Evolutionary conservation across 805 yeast species (phyloP), one percentile per base, ranked within the genome.

Genomic region (Diddensiella transvaalensis): DNA sequence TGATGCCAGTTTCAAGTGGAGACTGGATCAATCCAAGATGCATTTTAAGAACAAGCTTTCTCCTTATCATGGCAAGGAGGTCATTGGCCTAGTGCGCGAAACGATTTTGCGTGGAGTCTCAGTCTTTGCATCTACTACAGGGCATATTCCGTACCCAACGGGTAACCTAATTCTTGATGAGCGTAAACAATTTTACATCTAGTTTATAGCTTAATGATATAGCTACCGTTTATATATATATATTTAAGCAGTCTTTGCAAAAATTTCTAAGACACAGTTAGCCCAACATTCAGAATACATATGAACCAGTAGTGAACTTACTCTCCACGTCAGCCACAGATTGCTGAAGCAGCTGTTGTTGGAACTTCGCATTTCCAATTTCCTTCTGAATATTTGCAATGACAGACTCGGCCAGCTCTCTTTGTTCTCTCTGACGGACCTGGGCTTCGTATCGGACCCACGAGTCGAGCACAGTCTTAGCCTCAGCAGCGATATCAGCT

Each of bases 401-500:
- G 57, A 93, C 96, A 50, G 89, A 65, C 66, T 85, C 74, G 60
- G 95, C 82, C 64, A 93, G 82, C 72, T 87, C 96, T 72, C 83
- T 79, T 79, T 93, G 99, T 79, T 93, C 96, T 67, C 82, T 74
- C 77, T 88, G 96, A 77, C 97, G 91, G 60, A 90, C 93, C 69
- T 88, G 89, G 60, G 87, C 85, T 78, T 93, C 99, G 73, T 86
- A 87, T 81, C 98, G 87, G 63, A 90, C 97, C 99, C 99, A 93
- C 13, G 98, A 88, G 75, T 93, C 99, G 68, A 93, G 82, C 53
- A 91, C 96, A 50, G 93, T 75, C 77, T 86, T 89, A 65, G 98
- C 98, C 78, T 89, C 96, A 55, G 75, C 62, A 50, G 95, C 91
- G 59, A 89, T 79, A 55, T 83, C 89, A 59, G 87, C 89, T 67